These are phyloP conservation scores for Mortierella sp. DNA, from an alignment of 371 early-diverging fungal species.

Conservation along the genomic window DNA sequence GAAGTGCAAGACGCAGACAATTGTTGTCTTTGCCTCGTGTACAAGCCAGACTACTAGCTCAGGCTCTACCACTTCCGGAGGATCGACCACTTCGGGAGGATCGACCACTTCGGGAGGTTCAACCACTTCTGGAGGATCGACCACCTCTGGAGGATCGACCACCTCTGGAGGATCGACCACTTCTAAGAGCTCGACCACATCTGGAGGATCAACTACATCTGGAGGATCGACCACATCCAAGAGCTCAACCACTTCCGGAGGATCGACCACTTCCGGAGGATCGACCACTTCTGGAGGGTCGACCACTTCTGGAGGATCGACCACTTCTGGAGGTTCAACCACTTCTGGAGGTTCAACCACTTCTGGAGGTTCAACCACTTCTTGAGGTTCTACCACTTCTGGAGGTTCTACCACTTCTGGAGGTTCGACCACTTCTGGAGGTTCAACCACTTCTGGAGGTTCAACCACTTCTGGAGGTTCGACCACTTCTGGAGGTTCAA, in stretches of 20 bases:
- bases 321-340: no score
- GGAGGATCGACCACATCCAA: not conserved
- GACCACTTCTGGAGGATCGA: not conserved
- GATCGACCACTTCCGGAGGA: no score
- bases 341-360: no score
- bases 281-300: not conserved
- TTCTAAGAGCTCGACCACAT: not conserved
- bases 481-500: no score
- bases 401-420: not conserved
- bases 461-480: no score
- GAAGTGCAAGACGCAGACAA: constrained; percentile 33
- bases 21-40: constrained; percentile 23
- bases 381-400: not conserved
- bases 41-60: not conserved
- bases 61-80: not conserved
- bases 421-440: no score
- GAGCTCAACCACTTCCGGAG: not conserved
- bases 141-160: not conserved
- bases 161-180: not conserved
- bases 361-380: no score
- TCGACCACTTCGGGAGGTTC: no score
- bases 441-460: no score
- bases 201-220: not conserved
- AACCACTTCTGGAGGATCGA: no score
- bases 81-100: no score